Evolutionary conservation across 768 basidiomycete genomes (phyloP).

Genomic region (Macrolepiota dolichaula): DNA sequence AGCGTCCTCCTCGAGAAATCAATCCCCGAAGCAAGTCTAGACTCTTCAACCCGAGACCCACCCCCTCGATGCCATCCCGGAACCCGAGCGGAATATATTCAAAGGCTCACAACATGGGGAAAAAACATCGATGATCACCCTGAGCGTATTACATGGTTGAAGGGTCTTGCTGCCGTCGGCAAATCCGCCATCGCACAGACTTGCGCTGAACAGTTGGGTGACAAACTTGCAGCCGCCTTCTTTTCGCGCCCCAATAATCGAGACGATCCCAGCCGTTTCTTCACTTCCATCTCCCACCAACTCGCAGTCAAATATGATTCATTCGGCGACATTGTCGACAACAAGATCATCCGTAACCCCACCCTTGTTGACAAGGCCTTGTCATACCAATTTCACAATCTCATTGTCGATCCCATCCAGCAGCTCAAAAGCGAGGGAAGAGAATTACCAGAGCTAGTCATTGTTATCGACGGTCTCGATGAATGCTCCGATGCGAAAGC

Average conservation of each 20-base stretch:
- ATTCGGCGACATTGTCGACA: not conserved
- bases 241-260: not conserved
- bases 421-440: not conserved
- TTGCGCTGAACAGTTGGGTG: not conserved
- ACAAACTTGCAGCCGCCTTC: not conserved
- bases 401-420: not conserved
- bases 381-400: not conserved
- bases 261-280: not conserved
- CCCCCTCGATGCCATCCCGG: not conserved
- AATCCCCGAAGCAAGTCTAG: not conserved
- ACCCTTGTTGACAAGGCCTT: not conserved
- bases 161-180: not conserved
- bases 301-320: not conserved
- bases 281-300: not conserved
- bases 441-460: not conserved
- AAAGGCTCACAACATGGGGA: not conserved
- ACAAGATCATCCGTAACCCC: not conserved
- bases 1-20: not conserved
- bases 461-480: slow-evolving; percentile 1
- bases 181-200: not conserved
- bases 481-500: not conserved
- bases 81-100: not conserved
- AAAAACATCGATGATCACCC: not conserved
- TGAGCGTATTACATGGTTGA: not conserved
- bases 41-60: not conserved